These are phyloP conservation scores for Aspergillus cristatus DNA, from an alignment of 495 filamentous ascomycete genomes.

Conservation along the genomic window DNA sequence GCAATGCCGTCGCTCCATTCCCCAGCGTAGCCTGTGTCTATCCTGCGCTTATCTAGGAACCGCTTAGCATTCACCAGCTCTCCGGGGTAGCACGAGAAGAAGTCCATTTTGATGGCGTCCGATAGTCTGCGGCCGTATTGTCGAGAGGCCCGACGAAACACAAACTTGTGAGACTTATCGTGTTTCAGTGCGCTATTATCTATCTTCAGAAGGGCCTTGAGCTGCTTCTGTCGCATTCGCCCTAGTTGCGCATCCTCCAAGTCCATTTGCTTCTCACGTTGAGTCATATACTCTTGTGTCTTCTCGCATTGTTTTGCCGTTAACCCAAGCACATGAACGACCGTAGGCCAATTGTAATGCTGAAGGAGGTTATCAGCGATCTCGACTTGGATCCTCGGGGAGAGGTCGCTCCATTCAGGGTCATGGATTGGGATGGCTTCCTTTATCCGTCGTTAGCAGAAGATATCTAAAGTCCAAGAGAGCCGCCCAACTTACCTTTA, in stretches of 20 bases:
- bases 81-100: constrained; percentile 15
- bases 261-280: constrained; percentile 17
- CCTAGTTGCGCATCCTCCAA: constrained; percentile 19
- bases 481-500: constrained; percentile 5
- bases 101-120: constrained; percentile 6
- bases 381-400: constrained; percentile 23
- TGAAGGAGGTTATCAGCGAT: constrained; percentile 25
- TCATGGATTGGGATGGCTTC: constrained; percentile 1
- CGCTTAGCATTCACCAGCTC: constrained; percentile 21
- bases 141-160: constrained; percentile 13
- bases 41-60: constrained; percentile 17
- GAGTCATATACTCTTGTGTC: constrained; percentile 6
- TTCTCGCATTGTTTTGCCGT: constrained; percentile 10
- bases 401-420: constrained; percentile 29
- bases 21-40: constrained; percentile 21
- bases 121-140: constrained; percentile 7
- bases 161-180: constrained; percentile 9
- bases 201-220: constrained; percentile 14
- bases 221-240: constrained; percentile 24
- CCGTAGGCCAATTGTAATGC: constrained; percentile 7
- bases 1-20: constrained; percentile 22
- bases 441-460: background rate
- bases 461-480: background rate
- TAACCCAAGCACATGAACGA: constrained; percentile 19
- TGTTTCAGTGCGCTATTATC: constrained; percentile 19